A percentile compares a stretch with the other conserved stretches of the same genome.
Evolutionary conservation across 208 protist species (phyloP).

Genomic region (Trichomonas gallinae): DNA sequence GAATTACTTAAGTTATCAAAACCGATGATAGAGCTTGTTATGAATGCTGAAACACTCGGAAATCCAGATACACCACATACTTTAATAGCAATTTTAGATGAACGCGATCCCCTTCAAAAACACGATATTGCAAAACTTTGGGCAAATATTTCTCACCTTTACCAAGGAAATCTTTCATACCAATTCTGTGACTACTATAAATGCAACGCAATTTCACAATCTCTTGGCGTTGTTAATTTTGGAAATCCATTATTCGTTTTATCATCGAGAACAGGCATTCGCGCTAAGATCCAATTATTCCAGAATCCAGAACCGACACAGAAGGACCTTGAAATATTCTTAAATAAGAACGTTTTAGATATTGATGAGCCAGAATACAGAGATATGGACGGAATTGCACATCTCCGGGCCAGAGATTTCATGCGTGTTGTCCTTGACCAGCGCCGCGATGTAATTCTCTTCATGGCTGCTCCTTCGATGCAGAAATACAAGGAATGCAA

Average conservation of each 20-base stretch:
- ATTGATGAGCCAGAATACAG: background rate
- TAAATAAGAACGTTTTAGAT: background rate
- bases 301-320: background rate
- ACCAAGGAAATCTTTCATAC: background rate
- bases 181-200: background rate
- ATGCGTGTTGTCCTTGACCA: background rate
- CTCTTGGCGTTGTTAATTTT: background rate
- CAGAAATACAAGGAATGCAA: background rate
- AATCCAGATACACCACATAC: background rate
- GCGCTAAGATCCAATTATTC: background rate
- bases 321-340: background rate
- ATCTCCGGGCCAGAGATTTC: background rate
- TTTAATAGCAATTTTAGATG: background rate
- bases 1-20: background rate
- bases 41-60: background rate
- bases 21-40: constrained; percentile 41
- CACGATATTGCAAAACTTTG: background rate
- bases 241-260: background rate
- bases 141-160: background rate
- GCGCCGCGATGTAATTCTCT: background rate
- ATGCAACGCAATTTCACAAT: background rate
- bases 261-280: background rate
- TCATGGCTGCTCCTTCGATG: background rate
- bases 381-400: background rate
- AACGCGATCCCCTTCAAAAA: background rate